Evolutionary conservation across 2,329 filamentous ascomycete species (phyloP), one percentile per base, ranked within the genome.

Genomic region (Penicillium digitatum): DNA sequence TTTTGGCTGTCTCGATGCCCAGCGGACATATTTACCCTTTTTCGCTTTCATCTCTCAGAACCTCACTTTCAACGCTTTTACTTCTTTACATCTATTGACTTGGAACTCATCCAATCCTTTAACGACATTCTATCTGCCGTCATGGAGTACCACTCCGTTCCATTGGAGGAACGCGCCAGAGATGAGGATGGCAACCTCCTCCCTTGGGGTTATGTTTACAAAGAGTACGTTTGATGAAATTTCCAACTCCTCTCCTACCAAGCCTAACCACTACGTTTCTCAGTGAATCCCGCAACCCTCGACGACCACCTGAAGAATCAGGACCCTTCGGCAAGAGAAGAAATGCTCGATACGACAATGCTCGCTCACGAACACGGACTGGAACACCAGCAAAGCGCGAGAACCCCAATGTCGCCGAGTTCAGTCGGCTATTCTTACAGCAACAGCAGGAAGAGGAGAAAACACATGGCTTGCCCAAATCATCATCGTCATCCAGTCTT

Each of bases 71-170:
- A 39, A 10, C 34, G 22, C 24, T 31, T 8, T 39, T 31, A 47
- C 24, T 31, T 44, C 16, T 11, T 14, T 46, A 11, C 11, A n/a
- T 16, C 8, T 38, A n/a, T 12, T n/a, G 8, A 14, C n/a, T 37
- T 31, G 4, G 31, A 27, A 32, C 37, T 32, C 38, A 44, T 4
- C 4, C 11, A 34, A 32, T 12, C 9, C 8, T 20, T 50, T 50
- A 20, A 43, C 38, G 2, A 7, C 48, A 26, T 50, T 20, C 14
- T 11, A 43, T 50, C 20, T 34, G 22, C 48, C 20, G 42, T 54
- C 34, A 86, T 86, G 81, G 84, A 87, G 71, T 83, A 87, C 48
- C 84, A 87, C 70, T 82, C 82, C 31, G 84, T 87, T 11, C 83
- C 84, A 32, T 81, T 82, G 51, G 78, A 82, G 62, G 84, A 87